Base-by-base conservation (phyloP, 768 basidiomycete genomes). In the Tulasnella sp. region DNA sequence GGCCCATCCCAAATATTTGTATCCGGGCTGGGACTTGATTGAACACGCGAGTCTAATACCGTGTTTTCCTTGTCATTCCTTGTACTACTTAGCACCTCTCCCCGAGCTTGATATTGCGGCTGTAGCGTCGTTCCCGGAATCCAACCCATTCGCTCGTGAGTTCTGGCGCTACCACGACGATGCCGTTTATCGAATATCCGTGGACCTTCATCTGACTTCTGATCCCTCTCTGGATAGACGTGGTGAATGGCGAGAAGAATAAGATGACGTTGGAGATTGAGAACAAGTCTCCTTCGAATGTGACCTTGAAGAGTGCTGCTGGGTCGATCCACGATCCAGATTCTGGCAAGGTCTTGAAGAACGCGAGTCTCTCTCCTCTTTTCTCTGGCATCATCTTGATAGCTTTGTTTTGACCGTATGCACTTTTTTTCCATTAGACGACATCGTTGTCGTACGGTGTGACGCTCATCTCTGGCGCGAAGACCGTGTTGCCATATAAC, bases 191-290 rank as follows among this genome's bases (percentile, higher is more conserved):
- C 12, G 22, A 11, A 22, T 29, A 19, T 62, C n/a, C 66, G 34
- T 42, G 24, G 51, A 22, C 31, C 11, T 31, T 11, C 29, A 8
- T 41, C 17, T 31, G 7, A 7, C 51, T 22, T 31, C 45, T 19
- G 19, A 4, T 1, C n/a, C 31, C 8, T 53, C 9, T 21, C n/a
- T 34, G 12, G 17, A 10, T 44, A 91, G 88, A 89, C 60, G 73
- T 91, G 50, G 81, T 90, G 30, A 92, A 92, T 65, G 88, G 88
- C 60, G 85, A 88, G 74, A 80, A 78, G 67, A 92, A 89, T 68
- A 72, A 77, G 30, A 72, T 92, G 31, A 71, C 71, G 24, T 70
- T 92, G 50, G 70, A 75, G 25, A 75, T 91, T 11, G 87, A 88
- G 70, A 92, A 88, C 71, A 85, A 80, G 69, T 84, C 85, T 10